Evolutionary conservation across 371 early-diverging fungal genomes (phyloP).

Genomic region (Choanephora cucurbitarum): DNA sequence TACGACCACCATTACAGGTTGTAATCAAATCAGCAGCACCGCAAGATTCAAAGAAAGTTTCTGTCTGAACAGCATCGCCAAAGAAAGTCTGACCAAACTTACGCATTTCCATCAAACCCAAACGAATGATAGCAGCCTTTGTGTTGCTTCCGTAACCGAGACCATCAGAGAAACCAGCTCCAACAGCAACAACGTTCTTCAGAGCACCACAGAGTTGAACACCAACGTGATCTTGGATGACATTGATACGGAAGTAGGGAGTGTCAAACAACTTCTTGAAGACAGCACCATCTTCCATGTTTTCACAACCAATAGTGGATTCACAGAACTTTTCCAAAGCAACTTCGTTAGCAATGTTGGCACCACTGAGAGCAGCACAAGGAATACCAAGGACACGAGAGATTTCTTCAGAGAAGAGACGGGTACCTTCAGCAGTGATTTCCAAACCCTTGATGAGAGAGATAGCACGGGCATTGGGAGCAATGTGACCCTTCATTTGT

Average conservation of each 20-base stretch:
- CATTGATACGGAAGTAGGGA: conserved; percentile 83
- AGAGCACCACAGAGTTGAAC: conserved; percentile 98
- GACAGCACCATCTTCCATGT: conserved; percentile 69
- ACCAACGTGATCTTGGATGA: conserved; percentile 85
- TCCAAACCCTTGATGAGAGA: conserved; percentile 94
- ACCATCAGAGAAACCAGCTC: conserved; percentile 96
- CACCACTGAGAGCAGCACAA: conserved; percentile 90
- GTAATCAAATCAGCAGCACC: conserved; percentile 92
- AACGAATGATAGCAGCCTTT: conserved; percentile 96
- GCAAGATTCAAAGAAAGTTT: conserved; percentile 96
- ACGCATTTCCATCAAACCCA: conserved; percentile 96
- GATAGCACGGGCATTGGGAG: conserved; percentile 70
- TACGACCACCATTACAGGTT: conserved; percentile 94
- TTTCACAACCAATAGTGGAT: conserved; percentile 88
- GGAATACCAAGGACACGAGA: conserved; percentile 72
- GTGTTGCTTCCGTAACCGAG: conserved; percentile 90
- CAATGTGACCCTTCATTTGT: conserved; percentile 72
- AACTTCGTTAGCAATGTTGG: conserved; percentile 98
- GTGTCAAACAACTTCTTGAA: conserved; percentile 87
- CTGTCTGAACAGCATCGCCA: conserved; percentile 60
- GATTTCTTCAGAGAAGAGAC: conserved; percentile 85
- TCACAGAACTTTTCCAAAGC: conserved; percentile 95
- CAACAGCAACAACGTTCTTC: conserved; percentile 99
- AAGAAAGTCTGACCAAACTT: conserved; percentile 88
- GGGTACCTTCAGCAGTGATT: conserved; percentile 65